Base-by-base conservation (phyloP, 2,329 filamentous ascomycete genomes). In the Ophiostoma sp. region DNA sequence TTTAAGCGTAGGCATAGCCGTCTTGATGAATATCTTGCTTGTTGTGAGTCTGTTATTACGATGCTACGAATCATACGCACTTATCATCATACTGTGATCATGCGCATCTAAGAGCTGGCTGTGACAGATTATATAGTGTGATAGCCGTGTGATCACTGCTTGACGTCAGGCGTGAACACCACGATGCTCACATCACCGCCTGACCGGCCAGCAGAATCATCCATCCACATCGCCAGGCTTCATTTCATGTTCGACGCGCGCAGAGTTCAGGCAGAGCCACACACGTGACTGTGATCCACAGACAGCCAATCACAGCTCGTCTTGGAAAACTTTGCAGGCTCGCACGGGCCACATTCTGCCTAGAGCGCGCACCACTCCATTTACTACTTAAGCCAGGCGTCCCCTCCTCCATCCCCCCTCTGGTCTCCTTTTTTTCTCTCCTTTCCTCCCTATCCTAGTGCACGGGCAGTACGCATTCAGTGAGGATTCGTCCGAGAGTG, bases 401-500 rank as follows among this genome's bases (percentile, higher is more conserved):
- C 12, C 68, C 64, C 47, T 64, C 45, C 41, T 60, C 58, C 66
- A 12, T 40, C 40, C 49, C 40, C 52, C 44, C 55, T 63, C 62
- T 47, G 67, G 49, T n/a, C 65, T 60, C 68, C 45, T 42, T 70
- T 69, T 67, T 74, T 69, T 76, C 76, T 76, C 75, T 76, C 75
- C 74, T 76, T 80, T 83, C 78, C 77, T 81, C 78, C 76, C 75
- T 79, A 86, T 87, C 84, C 81, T 77, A 83, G 86, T 89, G 87
- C 87, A 88, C 81, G 87, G 88, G 89, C 88, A 85, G 89, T 89
- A 91, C 85, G 87, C 85, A 85, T 88, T 72, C 72, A 73, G 87
- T 92, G 89, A 92, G 87, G 89, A 91, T 88, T 87, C 85, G 87
- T 92, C 90, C 87, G 90, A 92, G 88, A 87, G 86, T 85, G 85